Evolutionary conservation across 805 yeast genomes (phyloP).

Genomic region (Metschnikowia koreensis): DNA sequence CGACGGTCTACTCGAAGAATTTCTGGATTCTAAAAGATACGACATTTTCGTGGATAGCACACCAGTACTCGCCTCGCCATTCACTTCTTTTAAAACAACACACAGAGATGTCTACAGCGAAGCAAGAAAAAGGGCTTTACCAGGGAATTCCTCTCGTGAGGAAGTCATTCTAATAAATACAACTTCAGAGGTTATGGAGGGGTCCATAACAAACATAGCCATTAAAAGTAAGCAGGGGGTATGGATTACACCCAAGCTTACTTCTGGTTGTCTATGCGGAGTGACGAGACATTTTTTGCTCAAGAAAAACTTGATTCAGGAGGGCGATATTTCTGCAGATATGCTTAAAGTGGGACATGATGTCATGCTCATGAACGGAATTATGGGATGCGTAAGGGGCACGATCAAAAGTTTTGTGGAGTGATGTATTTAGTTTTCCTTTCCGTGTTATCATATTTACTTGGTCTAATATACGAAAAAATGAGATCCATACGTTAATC

Average conservation of each 20-base stretch:
- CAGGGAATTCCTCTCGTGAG: constrained; percentile 50
- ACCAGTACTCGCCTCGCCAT: constrained; percentile 59
- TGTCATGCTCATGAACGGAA: constrained; percentile 74
- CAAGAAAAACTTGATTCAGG: constrained; percentile 50
- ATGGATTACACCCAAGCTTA: constrained; percentile 82
- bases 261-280: constrained; percentile 83
- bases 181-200: constrained; percentile 66
- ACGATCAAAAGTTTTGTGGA: constrained; percentile 30
- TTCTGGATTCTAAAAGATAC: constrained; percentile 38
- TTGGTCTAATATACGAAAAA: no score
- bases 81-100: constrained; percentile 88
- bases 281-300: constrained; percentile 68
- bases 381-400: constrained; percentile 75
- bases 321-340: constrained; percentile 45
- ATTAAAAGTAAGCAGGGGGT: constrained; percentile 43
- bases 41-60: constrained; percentile 59
- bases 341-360: constrained; percentile 65
- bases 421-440: background rate
- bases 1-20: constrained; percentile 24
- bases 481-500: no score
- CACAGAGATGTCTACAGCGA: constrained; percentile 58
- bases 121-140: constrained; percentile 54
- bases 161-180: constrained; percentile 64
- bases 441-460: background rate
- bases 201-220: constrained; percentile 81